A percentile compares a stretch with the other conserved stretches of the same genome.
Evolutionary conservation across 345 rosid species (phyloP).

Genomic region (Psidium friedrichsthalianum): DNA sequence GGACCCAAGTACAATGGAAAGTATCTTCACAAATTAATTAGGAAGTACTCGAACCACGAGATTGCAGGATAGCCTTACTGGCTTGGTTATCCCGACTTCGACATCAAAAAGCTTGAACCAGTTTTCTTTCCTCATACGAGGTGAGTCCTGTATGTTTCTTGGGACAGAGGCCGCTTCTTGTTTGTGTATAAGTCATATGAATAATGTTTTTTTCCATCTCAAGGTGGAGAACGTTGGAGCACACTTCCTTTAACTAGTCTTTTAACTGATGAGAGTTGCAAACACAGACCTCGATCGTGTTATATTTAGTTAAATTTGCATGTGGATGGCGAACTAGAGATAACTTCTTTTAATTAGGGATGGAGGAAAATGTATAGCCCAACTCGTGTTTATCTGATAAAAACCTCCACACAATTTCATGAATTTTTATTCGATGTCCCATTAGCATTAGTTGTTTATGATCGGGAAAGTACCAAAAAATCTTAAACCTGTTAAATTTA

Average conservation of each 20-base stretch:
- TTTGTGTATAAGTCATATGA: not conserved
- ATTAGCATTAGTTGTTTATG: not conserved
- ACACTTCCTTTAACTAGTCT: not conserved
- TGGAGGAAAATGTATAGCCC: not conserved
- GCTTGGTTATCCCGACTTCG: slow-evolving; percentile 21
- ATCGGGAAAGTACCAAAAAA: no score
- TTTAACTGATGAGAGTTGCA: not conserved
- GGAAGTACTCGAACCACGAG: not conserved
- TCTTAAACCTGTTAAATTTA: no score
- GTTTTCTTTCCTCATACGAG: slow-evolving; percentile 6
- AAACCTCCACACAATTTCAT: not conserved
- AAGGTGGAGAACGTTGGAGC: not conserved
- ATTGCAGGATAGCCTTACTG: slow-evolving; percentile 5
- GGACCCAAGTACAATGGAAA: not conserved
- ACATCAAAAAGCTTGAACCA: slow-evolving; percentile 14
- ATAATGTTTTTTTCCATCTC: not conserved
- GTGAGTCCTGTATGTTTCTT: not conserved
- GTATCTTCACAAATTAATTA: not conserved
- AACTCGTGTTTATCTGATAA: not conserved
- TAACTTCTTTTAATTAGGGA: not conserved
- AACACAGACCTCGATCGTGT: not conserved
- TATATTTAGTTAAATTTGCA: not conserved
- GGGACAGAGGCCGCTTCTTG: not conserved
- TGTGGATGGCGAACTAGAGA: not conserved
- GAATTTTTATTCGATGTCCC: not conserved